phyloP scores from a whole-genome alignment of 208 protist genomes.

The Novymonas esmeraldas region DNA sequence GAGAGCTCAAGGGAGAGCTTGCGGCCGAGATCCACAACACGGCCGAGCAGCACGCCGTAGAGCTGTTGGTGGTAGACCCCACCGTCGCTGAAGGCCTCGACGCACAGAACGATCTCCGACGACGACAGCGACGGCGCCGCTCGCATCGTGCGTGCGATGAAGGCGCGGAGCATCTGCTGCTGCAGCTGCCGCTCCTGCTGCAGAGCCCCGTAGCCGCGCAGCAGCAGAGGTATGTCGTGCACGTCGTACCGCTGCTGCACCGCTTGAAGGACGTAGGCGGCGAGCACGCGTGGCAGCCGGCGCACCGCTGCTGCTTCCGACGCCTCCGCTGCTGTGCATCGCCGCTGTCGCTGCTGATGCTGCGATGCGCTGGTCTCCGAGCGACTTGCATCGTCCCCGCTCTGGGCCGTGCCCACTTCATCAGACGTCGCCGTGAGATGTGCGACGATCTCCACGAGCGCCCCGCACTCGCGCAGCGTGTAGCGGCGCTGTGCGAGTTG shows the following conservation, averaged over 20 bases:
- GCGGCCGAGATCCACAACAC: slow-evolving; percentile 60
- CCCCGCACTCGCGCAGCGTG: slow-evolving; percentile 29
- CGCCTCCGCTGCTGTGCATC: background rate
- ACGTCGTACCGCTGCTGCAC: slow-evolving; percentile 40
- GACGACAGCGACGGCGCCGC: slow-evolving; percentile 40
- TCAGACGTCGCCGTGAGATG: slow-evolving; percentile 18
- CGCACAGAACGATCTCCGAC: slow-evolving; percentile 59
- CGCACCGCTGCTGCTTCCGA: slow-evolving; percentile 14
- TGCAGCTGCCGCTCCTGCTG: slow-evolving; percentile 24
- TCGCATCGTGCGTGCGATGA: slow-evolving; percentile 69
- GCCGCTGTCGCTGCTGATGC: background rate
- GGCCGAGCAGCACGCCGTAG: slow-evolving; percentile 71
- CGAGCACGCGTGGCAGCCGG: slow-evolving; percentile 37
- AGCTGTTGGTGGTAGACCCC: slow-evolving; percentile 69
- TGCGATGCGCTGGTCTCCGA: too few species aligned
- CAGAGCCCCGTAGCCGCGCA: slow-evolving; percentile 60
- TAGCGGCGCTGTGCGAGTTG: slow-evolving; percentile 14
- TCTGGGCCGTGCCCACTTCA: background rate
- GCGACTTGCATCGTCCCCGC: too few species aligned
- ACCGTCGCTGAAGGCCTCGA: slow-evolving; percentile 74
- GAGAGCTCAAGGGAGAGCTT: slow-evolving; percentile 65
- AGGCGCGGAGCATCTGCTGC: slow-evolving; percentile 54
- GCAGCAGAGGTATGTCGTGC: slow-evolving; percentile 49
- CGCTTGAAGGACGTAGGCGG: slow-evolving; percentile 40
- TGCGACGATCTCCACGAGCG: slow-evolving; percentile 32